These are phyloP conservation scores for Salvia miltiorrhiza DNA, from an alignment of 257 asterid genomes.

Conservation along the genomic window DNA sequence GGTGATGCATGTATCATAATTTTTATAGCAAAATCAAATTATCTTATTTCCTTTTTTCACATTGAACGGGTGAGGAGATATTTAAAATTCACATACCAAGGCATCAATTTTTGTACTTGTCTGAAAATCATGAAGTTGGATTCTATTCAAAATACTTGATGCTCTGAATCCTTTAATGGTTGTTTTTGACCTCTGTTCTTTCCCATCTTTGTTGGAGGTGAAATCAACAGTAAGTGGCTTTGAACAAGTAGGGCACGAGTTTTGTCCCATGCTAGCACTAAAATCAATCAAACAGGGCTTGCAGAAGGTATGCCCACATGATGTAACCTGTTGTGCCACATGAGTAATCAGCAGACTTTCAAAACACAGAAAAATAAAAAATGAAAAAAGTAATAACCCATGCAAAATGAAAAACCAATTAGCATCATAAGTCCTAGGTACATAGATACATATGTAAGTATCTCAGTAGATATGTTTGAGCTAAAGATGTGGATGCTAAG, in stretches of 20 bases:
- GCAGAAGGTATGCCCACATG: conserved; percentile 85
- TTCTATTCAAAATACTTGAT: conserved; percentile 82
- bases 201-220: conserved; percentile 44
- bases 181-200: conserved; percentile 47
- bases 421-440: not conserved
- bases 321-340: conserved; percentile 58
- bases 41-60: not conserved
- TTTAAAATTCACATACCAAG: conserved; percentile 51
- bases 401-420: not conserved
- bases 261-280: conserved; percentile 65
- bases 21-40: not conserved
- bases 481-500: not conserved
- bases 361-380: not conserved
- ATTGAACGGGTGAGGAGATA: not conserved
- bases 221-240: conserved; percentile 87
- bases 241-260: conserved; percentile 85
- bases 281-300: conserved; percentile 75
- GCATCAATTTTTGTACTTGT: conserved; percentile 96
- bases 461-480: not conserved
- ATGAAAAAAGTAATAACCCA: not conserved
- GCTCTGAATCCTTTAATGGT: conserved; percentile 69
- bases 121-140: conserved; percentile 67
- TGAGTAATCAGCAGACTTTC: not conserved
- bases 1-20: not conserved
- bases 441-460: not conserved